A percentile compares a stretch with the other conserved stretches of the same genome.
phyloP scores from a whole-genome alignment of 2,329 filamentous ascomycete genomes.

The Arthrobotrys sphaeroides region DNA sequence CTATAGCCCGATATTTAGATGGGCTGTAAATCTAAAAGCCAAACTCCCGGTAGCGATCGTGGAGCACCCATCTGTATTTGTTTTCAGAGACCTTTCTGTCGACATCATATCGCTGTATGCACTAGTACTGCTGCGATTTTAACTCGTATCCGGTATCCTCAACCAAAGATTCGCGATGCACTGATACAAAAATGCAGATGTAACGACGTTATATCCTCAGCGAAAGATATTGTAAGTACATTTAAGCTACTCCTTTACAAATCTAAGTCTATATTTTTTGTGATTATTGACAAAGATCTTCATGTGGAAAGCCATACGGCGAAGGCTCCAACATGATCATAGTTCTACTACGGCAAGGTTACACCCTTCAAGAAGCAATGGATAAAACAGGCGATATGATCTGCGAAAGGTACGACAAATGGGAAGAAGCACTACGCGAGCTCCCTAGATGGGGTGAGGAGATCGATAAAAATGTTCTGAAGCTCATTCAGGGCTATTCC shows the following conservation, averaged over 20 bases:
- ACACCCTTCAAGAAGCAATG: conserved; percentile 56
- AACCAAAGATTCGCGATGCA: background rate
- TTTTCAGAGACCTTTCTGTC: background rate
- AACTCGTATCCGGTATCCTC: too few species aligned
- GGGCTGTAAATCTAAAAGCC: background rate
- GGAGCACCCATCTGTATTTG: background rate
- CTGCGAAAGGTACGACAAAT: conserved; percentile 55
- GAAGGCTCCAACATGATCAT: background rate
- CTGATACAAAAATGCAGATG: background rate
- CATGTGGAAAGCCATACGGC: background rate
- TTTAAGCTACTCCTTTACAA: background rate
- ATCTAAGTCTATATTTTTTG: background rate
- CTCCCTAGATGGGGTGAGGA: conserved; percentile 57
- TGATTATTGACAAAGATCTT: too few species aligned
- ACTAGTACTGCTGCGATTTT: background rate
- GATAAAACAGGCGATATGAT: conserved; percentile 56
- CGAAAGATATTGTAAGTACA: background rate
- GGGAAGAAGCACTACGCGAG: conserved; percentile 56
- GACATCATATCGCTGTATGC: background rate
- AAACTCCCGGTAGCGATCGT: background rate
- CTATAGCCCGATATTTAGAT: too few species aligned
- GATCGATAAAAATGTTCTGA: conserved; percentile 56
- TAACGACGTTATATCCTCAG: background rate
- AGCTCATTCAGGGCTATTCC: conserved; percentile 55
- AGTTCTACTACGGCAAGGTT: background rate